phyloP scores from a whole-genome alignment of 2,329 filamentous ascomycete species.

The Monilinia aucupariae region DNA sequence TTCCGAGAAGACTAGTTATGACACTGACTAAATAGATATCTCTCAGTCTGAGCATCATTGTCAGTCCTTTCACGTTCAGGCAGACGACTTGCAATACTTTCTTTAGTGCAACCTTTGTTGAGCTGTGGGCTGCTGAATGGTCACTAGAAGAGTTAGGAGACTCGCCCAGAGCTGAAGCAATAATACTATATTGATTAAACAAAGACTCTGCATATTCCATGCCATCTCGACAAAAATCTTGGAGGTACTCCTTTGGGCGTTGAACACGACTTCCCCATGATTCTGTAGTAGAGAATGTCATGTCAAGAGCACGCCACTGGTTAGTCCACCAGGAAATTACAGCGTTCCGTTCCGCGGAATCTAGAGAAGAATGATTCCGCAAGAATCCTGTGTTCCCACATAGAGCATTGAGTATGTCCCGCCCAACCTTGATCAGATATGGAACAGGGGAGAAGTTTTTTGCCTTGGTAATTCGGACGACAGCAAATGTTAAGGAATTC shows the following conservation, averaged over 20 bases:
- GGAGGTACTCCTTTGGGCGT: slow-evolving; percentile 58
- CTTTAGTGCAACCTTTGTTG: slow-evolving; percentile 39
- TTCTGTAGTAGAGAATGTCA: slow-evolving; percentile 78
- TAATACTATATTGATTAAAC: slow-evolving; percentile 77
- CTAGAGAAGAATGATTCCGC: slow-evolving; percentile 27
- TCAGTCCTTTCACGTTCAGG: slow-evolving; percentile 61
- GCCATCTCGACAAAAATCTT: slow-evolving; percentile 86
- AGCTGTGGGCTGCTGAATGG: slow-evolving; percentile 24
- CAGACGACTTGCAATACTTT: slow-evolving; percentile 61
- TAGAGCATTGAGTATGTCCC: slow-evolving; percentile 51
- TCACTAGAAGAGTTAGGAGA: slow-evolving; percentile 38
- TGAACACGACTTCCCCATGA: slow-evolving; percentile 66
- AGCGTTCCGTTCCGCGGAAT: slow-evolving; percentile 40
- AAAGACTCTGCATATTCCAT: slow-evolving; percentile 89
- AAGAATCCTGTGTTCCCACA: slow-evolving; percentile 52
- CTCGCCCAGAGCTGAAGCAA: slow-evolving; percentile 48
- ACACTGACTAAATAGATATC: slow-evolving; percentile 81
- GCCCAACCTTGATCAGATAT: slow-evolving; percentile 51
- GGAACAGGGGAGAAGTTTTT: slow-evolving; percentile 53
- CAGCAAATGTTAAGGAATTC: slow-evolving; percentile 41
- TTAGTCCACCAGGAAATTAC: slow-evolving; percentile 68
- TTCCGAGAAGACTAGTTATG: slow-evolving; percentile 75
- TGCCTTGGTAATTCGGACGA: slow-evolving; percentile 40
- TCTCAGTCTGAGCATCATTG: slow-evolving; percentile 83
- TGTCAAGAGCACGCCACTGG: slow-evolving; percentile 75